Percentiles rank a stretch among this genome's conserved stretches.
These are phyloP conservation scores for Agaricales sp. DNA, from an alignment of 1,284 basidiomycete genomes.

Conservation along the genomic window DNA sequence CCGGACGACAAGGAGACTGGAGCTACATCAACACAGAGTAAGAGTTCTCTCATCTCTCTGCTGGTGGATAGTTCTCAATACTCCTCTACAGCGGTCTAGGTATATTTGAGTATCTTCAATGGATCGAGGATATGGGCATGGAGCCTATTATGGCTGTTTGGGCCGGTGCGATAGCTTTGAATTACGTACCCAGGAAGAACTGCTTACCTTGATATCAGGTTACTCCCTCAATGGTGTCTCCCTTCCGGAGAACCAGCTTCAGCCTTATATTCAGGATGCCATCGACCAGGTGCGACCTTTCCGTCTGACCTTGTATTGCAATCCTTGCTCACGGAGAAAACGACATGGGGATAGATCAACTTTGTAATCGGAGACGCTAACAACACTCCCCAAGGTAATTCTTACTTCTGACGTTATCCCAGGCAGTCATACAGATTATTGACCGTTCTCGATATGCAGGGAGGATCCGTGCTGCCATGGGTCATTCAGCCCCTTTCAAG, in stretches of 20 bases:
- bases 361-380: not conserved
- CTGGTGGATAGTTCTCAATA: not conserved
- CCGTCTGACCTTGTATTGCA: too few relatives aligned
- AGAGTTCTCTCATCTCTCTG: slow-evolving; percentile 11
- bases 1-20: slow-evolving; percentile 56
- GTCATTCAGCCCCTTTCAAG: slow-evolving; percentile 49
- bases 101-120: slow-evolving; percentile 54
- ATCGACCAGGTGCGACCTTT: slow-evolving; percentile 50
- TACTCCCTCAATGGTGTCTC: not conserved
- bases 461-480: slow-evolving; percentile 49
- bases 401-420: not conserved
- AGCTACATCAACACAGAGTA: slow-evolving; percentile 59
- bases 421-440: not conserved
- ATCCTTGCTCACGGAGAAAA: too few relatives aligned
- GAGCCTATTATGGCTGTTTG: slow-evolving; percentile 63
- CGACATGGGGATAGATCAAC: too few relatives aligned
- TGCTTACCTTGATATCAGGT: not conserved
- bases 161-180: slow-evolving; percentile 28
- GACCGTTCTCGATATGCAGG: slow-evolving; percentile 32
- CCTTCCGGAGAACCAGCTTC: not conserved
- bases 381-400: not conserved
- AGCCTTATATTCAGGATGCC: slow-evolving; percentile 56
- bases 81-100: slow-evolving; percentile 39
- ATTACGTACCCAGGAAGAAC: not conserved
- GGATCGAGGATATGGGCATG: slow-evolving; percentile 56